phyloP scores from a whole-genome alignment of 148 eudicot genomes.

The Polygonum maritimum region DNA sequence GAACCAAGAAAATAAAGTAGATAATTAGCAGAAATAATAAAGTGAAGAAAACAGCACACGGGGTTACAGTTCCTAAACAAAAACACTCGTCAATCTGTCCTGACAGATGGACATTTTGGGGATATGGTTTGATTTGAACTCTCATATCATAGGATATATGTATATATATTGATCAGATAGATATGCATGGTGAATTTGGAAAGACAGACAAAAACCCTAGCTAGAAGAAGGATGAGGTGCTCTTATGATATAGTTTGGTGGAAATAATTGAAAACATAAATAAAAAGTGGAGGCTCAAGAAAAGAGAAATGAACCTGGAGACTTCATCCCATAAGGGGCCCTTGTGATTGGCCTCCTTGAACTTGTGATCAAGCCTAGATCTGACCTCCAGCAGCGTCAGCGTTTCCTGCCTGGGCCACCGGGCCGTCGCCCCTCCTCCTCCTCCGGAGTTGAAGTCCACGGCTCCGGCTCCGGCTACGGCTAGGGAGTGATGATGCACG shows the following conservation, averaged over 20 bases:
- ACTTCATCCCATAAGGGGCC: constrained; percentile 99
- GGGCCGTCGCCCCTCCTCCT: constrained; percentile 35
- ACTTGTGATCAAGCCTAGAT: constrained; percentile 78
- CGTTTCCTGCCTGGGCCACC: constrained; percentile 99
- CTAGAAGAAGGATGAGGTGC: no score
- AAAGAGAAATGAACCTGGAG: constrained; percentile 48
- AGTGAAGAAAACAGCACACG: not conserved
- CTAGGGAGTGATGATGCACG: not conserved
- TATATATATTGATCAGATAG: no score
- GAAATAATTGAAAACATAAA: not conserved
- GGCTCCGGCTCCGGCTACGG: no score
- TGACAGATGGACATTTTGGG: no score
- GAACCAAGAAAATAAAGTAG: not conserved
- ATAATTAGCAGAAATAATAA: no score
- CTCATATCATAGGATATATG: no score
- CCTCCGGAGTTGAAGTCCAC: constrained; percentile 11
- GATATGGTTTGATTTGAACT: no score
- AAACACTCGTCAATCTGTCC: no score
- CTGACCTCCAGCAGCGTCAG: constrained; percentile 79
- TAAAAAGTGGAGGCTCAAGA: no score
- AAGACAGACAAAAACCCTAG: not conserved
- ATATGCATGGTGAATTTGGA: no score
- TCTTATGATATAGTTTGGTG: not conserved
- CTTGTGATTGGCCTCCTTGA: constrained; percentile 92
- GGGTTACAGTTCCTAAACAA: not conserved